Evolutionary conservation across 192 early-diverging fungal species (phyloP).

Genomic region (Backusella mclennaniae): DNA sequence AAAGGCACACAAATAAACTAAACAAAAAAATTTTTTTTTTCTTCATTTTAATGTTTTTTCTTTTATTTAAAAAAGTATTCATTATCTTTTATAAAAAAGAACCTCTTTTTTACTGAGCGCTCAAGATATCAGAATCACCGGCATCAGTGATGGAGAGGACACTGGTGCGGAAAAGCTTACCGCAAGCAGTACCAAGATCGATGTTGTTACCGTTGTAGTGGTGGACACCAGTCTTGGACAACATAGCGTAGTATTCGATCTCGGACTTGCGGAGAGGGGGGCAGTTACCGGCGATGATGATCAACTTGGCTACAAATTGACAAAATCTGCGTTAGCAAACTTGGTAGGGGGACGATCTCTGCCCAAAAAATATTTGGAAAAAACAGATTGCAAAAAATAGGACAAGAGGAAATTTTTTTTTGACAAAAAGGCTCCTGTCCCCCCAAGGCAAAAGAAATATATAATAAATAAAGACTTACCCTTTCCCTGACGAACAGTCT

Average conservation of each 20-base stretch:
- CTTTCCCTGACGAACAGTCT: conserved; percentile 96
- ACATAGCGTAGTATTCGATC: conserved; percentile 99
- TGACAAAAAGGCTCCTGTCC: conserved; percentile 15
- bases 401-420: conserved; percentile 7
- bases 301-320: conserved; percentile 82
- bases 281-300: conserved; percentile 99
- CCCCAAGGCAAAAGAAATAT: conserved; percentile 1
- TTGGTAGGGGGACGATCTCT: conserved; percentile 18
- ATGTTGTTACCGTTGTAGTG: conserved; percentile 99
- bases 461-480: conserved; percentile 42
- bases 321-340: conserved; percentile 9
- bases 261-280: conserved; percentile 99
- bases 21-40: neutral
- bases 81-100: neutral
- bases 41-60: neutral
- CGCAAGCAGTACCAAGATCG: conserved; percentile 99
- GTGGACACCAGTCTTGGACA: conserved; percentile 99
- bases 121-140: conserved; percentile 83
- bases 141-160: conserved; percentile 96
- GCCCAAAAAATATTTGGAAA: conserved; percentile 10
- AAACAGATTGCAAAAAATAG: conserved; percentile 1
- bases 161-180: conserved; percentile 97
- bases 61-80: neutral
- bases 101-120: conserved; percentile 31
- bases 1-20: neutral